These are phyloP conservation scores for Hirschfeldia incana DNA, from an alignment of 345 rosid species.

Conservation along the genomic window DNA sequence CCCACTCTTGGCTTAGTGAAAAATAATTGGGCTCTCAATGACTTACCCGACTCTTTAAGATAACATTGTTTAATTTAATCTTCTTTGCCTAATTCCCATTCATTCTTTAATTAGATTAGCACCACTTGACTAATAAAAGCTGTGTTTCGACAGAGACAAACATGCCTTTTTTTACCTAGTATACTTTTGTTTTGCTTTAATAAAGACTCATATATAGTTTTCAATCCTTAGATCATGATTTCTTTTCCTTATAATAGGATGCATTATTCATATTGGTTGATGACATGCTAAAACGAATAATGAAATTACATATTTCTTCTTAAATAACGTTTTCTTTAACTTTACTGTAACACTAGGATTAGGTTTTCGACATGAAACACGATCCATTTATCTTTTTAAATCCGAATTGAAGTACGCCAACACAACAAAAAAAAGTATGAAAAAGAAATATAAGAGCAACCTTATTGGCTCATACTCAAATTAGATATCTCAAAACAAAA, in stretches of 20 bases:
- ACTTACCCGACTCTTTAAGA: conserved; percentile 21
- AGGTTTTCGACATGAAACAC: neutral
- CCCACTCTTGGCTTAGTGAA: conserved; percentile 10
- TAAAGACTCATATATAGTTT: conserved; percentile 26
- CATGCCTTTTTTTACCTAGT: neutral
- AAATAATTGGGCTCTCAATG: conserved; percentile 32
- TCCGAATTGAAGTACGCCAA: neutral
- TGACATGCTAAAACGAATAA: neutral
- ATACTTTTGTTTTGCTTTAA: conserved; percentile 25
- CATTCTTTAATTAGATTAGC: conserved; percentile 11
- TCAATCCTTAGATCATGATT: neutral
- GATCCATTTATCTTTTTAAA: conserved; percentile 5
- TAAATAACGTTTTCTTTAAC: neutral
- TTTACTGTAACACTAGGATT: neutral
- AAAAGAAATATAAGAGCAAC: too few relatives aligned
- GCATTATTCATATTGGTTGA: neutral
- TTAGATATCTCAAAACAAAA: neutral
- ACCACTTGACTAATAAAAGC: conserved; percentile 25
- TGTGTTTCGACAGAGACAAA: conserved; percentile 31
- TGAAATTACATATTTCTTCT: neutral
- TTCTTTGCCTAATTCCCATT: conserved; percentile 3
- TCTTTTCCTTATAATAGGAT: neutral
- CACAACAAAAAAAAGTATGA: too few relatives aligned
- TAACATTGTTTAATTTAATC: neutral
- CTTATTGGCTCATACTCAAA: neutral